phyloP scores from a whole-genome alignment of 2,329 filamentous ascomycete species.

The Camptophora hylomeconis region DNA sequence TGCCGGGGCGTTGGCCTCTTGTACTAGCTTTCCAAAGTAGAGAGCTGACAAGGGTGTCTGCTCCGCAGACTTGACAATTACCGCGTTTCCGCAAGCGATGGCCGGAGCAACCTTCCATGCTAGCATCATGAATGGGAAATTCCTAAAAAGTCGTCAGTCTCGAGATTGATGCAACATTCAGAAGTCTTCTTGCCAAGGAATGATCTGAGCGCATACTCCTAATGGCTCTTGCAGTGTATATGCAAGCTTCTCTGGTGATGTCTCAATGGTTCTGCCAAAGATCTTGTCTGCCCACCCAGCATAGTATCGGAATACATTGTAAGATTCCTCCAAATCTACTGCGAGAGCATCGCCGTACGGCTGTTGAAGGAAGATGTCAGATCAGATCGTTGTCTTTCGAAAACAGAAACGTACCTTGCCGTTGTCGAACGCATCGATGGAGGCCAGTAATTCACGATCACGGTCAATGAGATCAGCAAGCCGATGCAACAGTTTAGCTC shows the following conservation, averaged over 20 bases:
- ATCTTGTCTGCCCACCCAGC: constrained; percentile 81
- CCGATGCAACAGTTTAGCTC: constrained; percentile 17
- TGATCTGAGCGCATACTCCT: constrained; percentile 67
- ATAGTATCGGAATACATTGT: constrained; percentile 63
- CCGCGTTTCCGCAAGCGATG: constrained; percentile 42
- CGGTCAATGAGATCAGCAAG: constrained; percentile 19
- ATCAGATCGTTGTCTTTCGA: too few species aligned
- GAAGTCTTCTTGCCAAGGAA: constrained; percentile 74
- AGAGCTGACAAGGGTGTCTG: constrained; percentile 48
- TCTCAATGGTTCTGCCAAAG: constrained; percentile 66
- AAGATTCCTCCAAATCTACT: constrained; percentile 49
- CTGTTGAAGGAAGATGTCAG: constrained; percentile 2
- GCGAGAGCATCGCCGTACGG: constrained; percentile 5
- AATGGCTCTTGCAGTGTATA: constrained; percentile 65
- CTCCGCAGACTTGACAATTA: constrained; percentile 48
- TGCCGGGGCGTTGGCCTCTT: constrained; percentile 25
- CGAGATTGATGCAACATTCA: constrained; percentile 57
- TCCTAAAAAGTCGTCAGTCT: constrained; percentile 59
- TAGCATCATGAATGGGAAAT: constrained; percentile 70
- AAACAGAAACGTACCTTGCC: constrained; percentile 27
- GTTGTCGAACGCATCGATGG: constrained; percentile 21
- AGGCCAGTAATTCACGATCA: constrained; percentile 16
- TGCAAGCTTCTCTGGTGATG: constrained; percentile 59
- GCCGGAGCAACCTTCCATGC: constrained; percentile 64
- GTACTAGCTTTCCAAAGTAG: constrained; percentile 19